Conservation (phyloP, 306 rosid genomes). For the Alnus rubra region DNA sequence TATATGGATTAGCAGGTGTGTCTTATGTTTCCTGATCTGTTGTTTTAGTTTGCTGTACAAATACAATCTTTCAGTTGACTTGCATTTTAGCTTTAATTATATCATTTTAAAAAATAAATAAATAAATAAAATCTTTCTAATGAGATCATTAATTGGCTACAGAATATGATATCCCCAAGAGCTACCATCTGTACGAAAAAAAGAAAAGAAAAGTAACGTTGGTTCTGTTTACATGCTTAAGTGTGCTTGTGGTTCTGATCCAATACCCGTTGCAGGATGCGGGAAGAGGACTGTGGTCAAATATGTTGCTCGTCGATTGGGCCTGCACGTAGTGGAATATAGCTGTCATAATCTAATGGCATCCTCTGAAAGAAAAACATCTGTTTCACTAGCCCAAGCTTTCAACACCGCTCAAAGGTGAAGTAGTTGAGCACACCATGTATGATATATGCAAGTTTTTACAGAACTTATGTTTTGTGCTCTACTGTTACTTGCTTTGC, state of each 20-base stretch:
- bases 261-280: constrained; percentile 60
- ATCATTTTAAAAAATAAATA: too few species aligned
- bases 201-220: background rate
- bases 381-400: constrained; percentile 81
- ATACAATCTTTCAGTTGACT: background rate
- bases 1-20: constrained; percentile 82
- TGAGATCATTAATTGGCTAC: background rate
- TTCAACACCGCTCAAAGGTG: constrained; percentile 85
- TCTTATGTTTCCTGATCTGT: constrained; percentile 26
- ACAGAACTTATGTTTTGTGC: constrained; percentile 3
- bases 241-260: constrained; percentile 21
- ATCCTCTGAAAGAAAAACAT: constrained; percentile 56
- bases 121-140: background rate
- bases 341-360: constrained; percentile 72
- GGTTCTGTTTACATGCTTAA: background rate
- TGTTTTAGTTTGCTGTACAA: background rate
- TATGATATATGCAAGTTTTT: constrained; percentile 18
- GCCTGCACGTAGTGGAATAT: constrained; percentile 91
- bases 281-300: constrained; percentile 89
- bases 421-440: constrained; percentile 8
- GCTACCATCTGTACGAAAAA: background rate
- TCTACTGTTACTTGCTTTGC: background rate
- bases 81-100: background rate
- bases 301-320: constrained; percentile 84
- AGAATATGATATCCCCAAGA: background rate